Conservation (phyloP, 495 filamentous ascomycete species). For the Saxophila tyrrhenica region DNA sequence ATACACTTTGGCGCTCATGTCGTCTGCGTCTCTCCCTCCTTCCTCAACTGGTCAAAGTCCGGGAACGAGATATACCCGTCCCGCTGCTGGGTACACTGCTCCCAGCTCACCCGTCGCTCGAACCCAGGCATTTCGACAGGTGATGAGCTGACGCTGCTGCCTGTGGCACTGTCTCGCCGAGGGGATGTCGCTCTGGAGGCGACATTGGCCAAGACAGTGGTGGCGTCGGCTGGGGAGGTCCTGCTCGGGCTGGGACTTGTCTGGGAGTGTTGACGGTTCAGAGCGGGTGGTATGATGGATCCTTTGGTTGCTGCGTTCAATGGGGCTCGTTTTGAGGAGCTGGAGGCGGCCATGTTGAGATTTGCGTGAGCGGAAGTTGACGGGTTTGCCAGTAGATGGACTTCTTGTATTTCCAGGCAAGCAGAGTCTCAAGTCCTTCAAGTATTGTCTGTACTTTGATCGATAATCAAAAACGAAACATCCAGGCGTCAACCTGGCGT, state of each 20-base stretch:
- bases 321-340: not conserved
- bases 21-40: slow-evolving; percentile 1
- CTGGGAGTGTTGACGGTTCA: slow-evolving; percentile 23
- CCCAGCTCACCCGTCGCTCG: slow-evolving; percentile 12
- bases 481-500: too few relatives aligned
- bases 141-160: slow-evolving; percentile 1
- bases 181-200: slow-evolving; percentile 16
- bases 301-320: slow-evolving; percentile 7
- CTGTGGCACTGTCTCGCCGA: slow-evolving; percentile 6
- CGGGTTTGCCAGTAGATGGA: too few relatives aligned
- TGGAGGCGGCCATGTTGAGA: not conserved
- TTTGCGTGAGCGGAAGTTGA: too few relatives aligned
- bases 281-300: slow-evolving; percentile 27
- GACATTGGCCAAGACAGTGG: slow-evolving; percentile 25
- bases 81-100: slow-evolving; percentile 19
- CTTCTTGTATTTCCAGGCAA: too few relatives aligned
- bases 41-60: slow-evolving; percentile 33
- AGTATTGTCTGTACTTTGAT: too few relatives aligned
- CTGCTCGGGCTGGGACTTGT: slow-evolving; percentile 5
- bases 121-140: not conserved
- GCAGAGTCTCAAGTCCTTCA: too few relatives aligned
- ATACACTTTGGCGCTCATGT: too few relatives aligned
- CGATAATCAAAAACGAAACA: too few relatives aligned
- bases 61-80: slow-evolving; percentile 41
- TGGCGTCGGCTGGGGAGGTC: slow-evolving; percentile 22